These are phyloP conservation scores for Plasmopara viticola DNA, from an alignment of 352 stramenopile species.

Conservation along the genomic window DNA sequence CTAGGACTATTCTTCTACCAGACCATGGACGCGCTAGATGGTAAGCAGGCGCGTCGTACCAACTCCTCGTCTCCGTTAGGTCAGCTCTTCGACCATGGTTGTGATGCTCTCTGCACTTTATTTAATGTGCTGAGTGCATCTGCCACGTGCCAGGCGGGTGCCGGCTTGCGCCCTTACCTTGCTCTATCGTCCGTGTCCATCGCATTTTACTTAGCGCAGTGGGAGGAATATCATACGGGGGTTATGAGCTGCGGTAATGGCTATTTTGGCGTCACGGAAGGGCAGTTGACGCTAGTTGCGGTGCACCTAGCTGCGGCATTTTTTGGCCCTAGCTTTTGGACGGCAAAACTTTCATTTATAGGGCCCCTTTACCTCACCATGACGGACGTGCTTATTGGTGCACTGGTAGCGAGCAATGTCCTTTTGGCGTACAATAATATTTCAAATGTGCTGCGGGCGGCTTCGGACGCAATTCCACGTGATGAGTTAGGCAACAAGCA, in stretches of 20 bases:
- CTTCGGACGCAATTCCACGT: slow-evolving; percentile 42
- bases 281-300: slow-evolving; percentile 68
- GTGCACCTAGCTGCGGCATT: slow-evolving; percentile 53
- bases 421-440: slow-evolving; percentile 72
- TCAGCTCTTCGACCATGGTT: slow-evolving; percentile 98
- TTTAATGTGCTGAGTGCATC: slow-evolving; percentile 77
- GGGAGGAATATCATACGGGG: slow-evolving; percentile 86
- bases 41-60: slow-evolving; percentile 96
- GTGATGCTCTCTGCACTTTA: slow-evolving; percentile 75
- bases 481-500: slow-evolving; percentile 82
- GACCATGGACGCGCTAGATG: slow-evolving; percentile 98
- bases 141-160: slow-evolving; percentile 52
- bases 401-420: slow-evolving; percentile 69
- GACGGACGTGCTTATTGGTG: slow-evolving; percentile 47
- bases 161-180: slow-evolving; percentile 37
- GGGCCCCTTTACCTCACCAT: slow-evolving; percentile 26
- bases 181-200: slow-evolving; percentile 74
- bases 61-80: slow-evolving; percentile 91
- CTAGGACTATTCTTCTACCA: slow-evolving; percentile 91
- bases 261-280: slow-evolving; percentile 79
- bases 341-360: slow-evolving; percentile 26
- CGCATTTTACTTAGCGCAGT: slow-evolving; percentile 82
- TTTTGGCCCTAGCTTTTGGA: slow-evolving; percentile 58
- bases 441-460: slow-evolving; percentile 55
- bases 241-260: slow-evolving; percentile 87